Evolutionary conservation across 192 early-diverging fungal genomes (phyloP), one percentile per base, ranked within the genome.

Genomic region (Rhizoclosmatium globosum): DNA sequence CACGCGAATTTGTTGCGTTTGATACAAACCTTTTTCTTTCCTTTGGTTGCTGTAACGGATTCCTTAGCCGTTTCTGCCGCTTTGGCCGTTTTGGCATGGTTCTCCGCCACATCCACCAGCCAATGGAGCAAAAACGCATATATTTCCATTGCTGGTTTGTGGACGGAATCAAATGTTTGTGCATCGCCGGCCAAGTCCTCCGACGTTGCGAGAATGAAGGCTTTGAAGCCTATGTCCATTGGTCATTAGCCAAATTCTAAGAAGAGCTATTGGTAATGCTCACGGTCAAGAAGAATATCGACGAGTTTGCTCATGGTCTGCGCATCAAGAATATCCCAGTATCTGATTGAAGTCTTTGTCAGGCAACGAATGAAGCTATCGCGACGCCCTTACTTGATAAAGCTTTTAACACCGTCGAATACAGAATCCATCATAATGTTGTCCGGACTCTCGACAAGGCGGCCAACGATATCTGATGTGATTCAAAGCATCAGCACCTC

Each of bases 91-190:
- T 69, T 80, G 69, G 73, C 76, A 44, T 82, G 50, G 56, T 74
- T 65, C 83, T 92, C 72, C 80, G 88, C 92, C 4, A 86, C 77
- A 60, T 88, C 87, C 47, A 97, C 82, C 15, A 93, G 83, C 95
- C 96, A 98, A 71, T 93, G 90, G 62, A 95, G 82, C 61, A 95
- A 65, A 74, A 94, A 98, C 3, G 91, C 91, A 71, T 96, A 97
- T 74, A 94, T 87, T 82, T 97, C 94, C 38, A 74, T 59, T 4
- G 97, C 84, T 4, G 89, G 82, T 13, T 83, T 74, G 11, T 88
- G 85, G 80, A 95, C 92, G 17, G 85, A 76, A 11, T 91, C 87
- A 77, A 92, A 94, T 53, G 93, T 92, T 47, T 93, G 91, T 1
- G 67, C 53, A 46, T 56, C 47, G 23, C 48, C 44, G 2, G 31